Percentiles rank a stretch among this genome's conserved stretches.
These are phyloP conservation scores for Phalaenopsis equestris DNA, from an alignment of 106 monocot genomes.

Conservation along the genomic window DNA sequence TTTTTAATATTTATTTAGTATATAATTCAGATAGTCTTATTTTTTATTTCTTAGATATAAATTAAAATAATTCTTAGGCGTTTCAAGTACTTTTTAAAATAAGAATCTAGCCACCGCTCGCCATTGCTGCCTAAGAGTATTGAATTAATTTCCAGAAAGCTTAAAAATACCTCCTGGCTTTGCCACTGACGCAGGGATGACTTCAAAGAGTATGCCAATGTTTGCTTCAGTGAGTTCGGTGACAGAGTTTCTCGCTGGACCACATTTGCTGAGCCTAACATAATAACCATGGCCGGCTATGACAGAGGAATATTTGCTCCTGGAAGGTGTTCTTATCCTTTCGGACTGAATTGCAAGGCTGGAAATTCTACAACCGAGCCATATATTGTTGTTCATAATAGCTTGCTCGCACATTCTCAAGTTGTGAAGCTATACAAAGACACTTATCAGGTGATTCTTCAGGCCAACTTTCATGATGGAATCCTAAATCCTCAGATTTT, in stretches of 20 bases:
- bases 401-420: conserved; percentile 35
- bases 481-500: not conserved
- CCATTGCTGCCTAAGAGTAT: no score
- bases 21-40: no score
- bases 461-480: no score
- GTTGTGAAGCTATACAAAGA: conserved; percentile 24
- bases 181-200: conserved; percentile 24
- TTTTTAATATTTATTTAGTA: no score
- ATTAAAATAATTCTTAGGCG: no score
- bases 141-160: no score
- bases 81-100: no score
- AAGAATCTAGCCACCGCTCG: no score
- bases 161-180: not conserved
- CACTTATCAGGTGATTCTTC: conserved; percentile 37
- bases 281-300: conserved; percentile 3
- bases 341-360: conserved; percentile 17
- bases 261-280: conserved; percentile 18
- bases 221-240: conserved; percentile 40
- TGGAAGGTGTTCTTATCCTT: conserved; percentile 26
- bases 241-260: conserved; percentile 34
- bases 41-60: no score
- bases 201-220: conserved; percentile 44
- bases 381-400: conserved; percentile 35
- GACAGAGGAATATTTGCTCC: conserved; percentile 21
- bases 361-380: conserved; percentile 48